Conservation (phyloP, 2,329 filamentous ascomycete genomes). For the Mycosphaerella arachidis region DNA sequence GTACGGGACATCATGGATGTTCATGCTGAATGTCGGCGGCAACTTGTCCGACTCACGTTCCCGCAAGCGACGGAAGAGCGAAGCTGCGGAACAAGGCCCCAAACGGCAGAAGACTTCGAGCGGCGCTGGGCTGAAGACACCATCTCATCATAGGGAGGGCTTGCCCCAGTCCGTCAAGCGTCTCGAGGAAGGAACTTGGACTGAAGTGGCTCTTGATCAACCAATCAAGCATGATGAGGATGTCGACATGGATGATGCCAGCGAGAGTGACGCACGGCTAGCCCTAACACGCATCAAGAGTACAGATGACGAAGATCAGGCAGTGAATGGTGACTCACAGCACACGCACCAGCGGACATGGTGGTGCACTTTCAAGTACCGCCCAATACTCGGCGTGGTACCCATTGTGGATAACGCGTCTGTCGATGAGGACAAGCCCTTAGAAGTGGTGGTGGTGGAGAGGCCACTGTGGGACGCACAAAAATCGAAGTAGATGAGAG, state of each 20-base stretch:
- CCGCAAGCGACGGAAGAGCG: slow-evolving; percentile 27
- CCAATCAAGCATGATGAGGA: slow-evolving; percentile 39
- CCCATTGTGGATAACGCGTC: slow-evolving; percentile 46
- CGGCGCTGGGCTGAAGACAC: slow-evolving; percentile 55
- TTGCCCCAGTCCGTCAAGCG: slow-evolving; percentile 27
- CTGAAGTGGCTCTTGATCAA: slow-evolving; percentile 20
- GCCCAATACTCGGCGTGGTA: slow-evolving; percentile 78
- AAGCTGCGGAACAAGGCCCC: slow-evolving; percentile 17
- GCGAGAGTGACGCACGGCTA: slow-evolving; percentile 25
- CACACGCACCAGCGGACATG: slow-evolving; percentile 33
- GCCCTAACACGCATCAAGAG: slow-evolving; percentile 13
- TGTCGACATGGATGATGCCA: slow-evolving; percentile 34
- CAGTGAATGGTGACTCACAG: slow-evolving; percentile 16
- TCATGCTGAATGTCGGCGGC: slow-evolving; percentile 81
- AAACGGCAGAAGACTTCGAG: slow-evolving; percentile 41
- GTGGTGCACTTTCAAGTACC: slow-evolving; percentile 91
- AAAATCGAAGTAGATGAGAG: slow-evolving; percentile 3
- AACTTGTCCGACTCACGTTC: slow-evolving; percentile 49
- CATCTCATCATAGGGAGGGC: slow-evolving; percentile 31
- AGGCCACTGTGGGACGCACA: slow-evolving; percentile 54
- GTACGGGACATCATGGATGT: slow-evolving; percentile 79
- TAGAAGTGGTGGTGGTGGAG: slow-evolving; percentile 86
- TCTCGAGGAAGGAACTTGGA: slow-evolving; percentile 29
- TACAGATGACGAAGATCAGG: slow-evolving; percentile 10
- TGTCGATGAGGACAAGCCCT: slow-evolving; percentile 34